phyloP scores from a whole-genome alignment of 306 rosid genomes.

The Inga oerstediana region DNA sequence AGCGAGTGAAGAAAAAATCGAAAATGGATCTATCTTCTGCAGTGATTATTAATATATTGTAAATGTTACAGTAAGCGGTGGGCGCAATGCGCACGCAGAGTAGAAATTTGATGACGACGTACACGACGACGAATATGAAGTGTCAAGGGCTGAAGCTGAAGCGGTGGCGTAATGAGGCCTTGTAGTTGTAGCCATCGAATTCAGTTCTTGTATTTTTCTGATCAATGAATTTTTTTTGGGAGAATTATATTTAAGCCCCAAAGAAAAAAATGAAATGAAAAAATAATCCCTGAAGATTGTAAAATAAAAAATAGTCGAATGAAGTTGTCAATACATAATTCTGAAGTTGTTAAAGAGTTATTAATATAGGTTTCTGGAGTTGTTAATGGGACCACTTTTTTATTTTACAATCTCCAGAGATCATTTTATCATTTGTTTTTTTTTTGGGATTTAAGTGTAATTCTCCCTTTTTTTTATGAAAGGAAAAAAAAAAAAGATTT shows the following conservation, averaged over 20 bases:
- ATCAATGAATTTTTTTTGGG: not conserved
- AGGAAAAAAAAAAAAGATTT: not conserved
- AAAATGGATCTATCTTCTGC: not conserved
- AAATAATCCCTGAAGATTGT: too few species aligned
- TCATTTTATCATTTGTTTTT: too few species aligned
- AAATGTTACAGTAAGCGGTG: not conserved
- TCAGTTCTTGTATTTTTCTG: not conserved
- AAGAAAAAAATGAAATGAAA: too few species aligned
- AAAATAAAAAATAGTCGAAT: too few species aligned
- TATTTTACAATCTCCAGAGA: too few species aligned
- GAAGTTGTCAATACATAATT: too few species aligned
- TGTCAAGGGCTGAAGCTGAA: not conserved
- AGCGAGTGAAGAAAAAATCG: not conserved
- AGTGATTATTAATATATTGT: not conserved
- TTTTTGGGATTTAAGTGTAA: too few species aligned
- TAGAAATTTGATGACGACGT: not conserved
- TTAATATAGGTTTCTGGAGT: too few species aligned
- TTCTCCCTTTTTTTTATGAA: not conserved
- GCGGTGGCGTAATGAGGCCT: not conserved
- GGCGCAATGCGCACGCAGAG: slow-evolving; percentile 4
- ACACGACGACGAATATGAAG: not conserved
- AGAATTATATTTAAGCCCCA: too few species aligned
- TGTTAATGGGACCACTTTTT: too few species aligned
- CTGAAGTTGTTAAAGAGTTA: too few species aligned
- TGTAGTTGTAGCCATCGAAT: not conserved